These are phyloP conservation scores for Carpinus viminea DNA, from an alignment of 306 rosid genomes.

Conservation along the genomic window DNA sequence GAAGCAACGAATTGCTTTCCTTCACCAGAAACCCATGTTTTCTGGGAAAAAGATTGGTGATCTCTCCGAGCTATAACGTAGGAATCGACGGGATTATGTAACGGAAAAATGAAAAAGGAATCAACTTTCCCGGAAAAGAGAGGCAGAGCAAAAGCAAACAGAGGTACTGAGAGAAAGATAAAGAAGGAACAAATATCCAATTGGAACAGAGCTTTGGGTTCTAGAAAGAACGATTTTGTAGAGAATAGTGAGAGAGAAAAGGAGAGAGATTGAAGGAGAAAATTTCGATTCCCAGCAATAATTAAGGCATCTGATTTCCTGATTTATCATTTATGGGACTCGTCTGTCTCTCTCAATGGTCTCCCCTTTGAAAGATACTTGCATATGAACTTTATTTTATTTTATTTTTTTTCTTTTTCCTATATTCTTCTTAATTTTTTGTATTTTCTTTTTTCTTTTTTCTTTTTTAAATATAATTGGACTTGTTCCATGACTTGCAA, in stretches of 20 bases:
- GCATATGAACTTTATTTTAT: background rate
- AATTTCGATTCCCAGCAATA: conserved; percentile 20
- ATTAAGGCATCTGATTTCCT: conserved; percentile 28
- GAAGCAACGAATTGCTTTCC: background rate
- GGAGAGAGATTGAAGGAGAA: conserved; percentile 5
- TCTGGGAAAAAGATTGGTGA: conserved; percentile 2
- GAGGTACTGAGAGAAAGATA: background rate
- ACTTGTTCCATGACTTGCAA: conserved; percentile 3
- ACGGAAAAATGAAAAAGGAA: conserved; percentile 17
- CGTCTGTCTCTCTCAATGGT: conserved; percentile 34
- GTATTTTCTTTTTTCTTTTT: background rate
- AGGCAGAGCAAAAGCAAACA: conserved; percentile 8
- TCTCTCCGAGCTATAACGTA: conserved; percentile 6
- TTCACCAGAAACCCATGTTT: conserved; percentile 9
- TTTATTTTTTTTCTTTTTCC: background rate
- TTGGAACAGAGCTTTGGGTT: conserved; percentile 22
- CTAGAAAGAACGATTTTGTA: conserved; percentile 15
- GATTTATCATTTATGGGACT: conserved; percentile 46
- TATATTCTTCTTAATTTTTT: background rate
- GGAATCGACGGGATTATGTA: background rate
- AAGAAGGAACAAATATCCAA: conserved; percentile 12
- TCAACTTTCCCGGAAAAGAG: conserved; percentile 30
- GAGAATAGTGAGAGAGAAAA: conserved; percentile 10
- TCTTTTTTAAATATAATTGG: background rate
- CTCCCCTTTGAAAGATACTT: conserved; percentile 19